Evolutionary conservation across 129 eudicot genomes (phyloP).

Genomic region (Ambrosia trifida): DNA sequence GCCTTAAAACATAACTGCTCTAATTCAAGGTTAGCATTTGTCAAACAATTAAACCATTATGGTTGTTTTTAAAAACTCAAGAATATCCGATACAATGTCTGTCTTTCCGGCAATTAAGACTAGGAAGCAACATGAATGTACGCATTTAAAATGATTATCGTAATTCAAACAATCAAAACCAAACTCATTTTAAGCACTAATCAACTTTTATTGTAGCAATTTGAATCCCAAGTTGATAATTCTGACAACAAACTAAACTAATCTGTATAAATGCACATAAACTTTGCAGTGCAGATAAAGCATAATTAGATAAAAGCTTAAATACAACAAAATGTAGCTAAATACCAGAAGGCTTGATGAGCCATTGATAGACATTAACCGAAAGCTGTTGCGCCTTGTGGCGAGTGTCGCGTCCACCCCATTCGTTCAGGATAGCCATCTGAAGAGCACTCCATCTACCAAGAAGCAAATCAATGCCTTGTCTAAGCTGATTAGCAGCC

Average conservation of each 20-base stretch:
- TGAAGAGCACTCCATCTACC: conserved; percentile 80
- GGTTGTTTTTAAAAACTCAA: background rate
- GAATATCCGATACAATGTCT: background rate
- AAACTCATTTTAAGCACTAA: background rate
- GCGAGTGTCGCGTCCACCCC: conserved; percentile 72
- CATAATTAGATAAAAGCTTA: background rate
- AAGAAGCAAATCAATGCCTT: conserved; percentile 62
- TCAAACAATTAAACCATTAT: background rate
- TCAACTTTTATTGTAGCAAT: background rate
- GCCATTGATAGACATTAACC: conserved; percentile 37
- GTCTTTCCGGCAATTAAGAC: conserved; percentile 14
- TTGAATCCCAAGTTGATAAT: background rate
- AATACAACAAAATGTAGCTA: background rate
- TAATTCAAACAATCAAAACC: background rate
- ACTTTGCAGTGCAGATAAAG: background rate
- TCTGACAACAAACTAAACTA: background rate
- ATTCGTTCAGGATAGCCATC: conserved; percentile 72
- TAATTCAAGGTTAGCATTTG: background rate
- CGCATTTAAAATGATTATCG: background rate
- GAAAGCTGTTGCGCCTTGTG: conserved; percentile 53
- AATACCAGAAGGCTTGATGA: conserved; percentile 36
- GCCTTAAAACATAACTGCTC: background rate
- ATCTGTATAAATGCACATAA: background rate
- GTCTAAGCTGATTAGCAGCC: conserved; percentile 52
- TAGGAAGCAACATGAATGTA: background rate